phyloP scores from a whole-genome alignment of 139 green algal genomes.

The Diplosphaera chodatii region DNA sequence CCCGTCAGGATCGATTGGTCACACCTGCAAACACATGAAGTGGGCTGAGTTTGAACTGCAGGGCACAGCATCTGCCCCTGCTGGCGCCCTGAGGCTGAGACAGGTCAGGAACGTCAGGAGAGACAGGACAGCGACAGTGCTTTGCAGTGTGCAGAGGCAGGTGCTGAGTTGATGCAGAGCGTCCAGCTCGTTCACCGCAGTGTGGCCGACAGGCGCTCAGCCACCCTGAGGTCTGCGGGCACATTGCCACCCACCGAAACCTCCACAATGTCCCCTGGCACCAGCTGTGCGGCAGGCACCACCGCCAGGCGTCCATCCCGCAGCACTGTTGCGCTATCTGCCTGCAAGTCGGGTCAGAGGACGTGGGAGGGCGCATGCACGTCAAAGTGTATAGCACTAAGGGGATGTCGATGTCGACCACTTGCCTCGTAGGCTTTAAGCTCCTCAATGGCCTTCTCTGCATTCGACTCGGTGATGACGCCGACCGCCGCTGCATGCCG shows the following conservation, averaged over 20 bases:
- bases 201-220: constrained; percentile 32
- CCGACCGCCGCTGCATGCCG: constrained; percentile 83
- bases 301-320: constrained; percentile 41
- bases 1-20: constrained; percentile 78
- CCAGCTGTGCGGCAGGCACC: constrained; percentile 64
- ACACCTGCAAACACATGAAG: too few relatives aligned
- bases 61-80: too few relatives aligned
- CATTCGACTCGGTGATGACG: constrained; percentile 87
- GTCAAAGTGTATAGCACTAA: too few relatives aligned
- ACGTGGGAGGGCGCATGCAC: too few relatives aligned
- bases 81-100: too few relatives aligned
- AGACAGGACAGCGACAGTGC: too few relatives aligned
- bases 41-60: too few relatives aligned
- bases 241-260: constrained; percentile 69
- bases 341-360: too few relatives aligned
- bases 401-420: too few relatives aligned
- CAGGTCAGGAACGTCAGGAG: too few relatives aligned
- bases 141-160: too few relatives aligned
- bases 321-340: constrained; percentile 48
- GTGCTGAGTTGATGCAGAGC: not conserved
- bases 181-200: not conserved
- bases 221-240: constrained; percentile 56
- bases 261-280: constrained; percentile 85
- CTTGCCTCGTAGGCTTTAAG: constrained; percentile 70
- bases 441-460: constrained; percentile 80